These are phyloP conservation scores for Schizosaccharomyces osmophilus DNA, from an alignment of 805 yeast species.

Conservation along the genomic window DNA sequence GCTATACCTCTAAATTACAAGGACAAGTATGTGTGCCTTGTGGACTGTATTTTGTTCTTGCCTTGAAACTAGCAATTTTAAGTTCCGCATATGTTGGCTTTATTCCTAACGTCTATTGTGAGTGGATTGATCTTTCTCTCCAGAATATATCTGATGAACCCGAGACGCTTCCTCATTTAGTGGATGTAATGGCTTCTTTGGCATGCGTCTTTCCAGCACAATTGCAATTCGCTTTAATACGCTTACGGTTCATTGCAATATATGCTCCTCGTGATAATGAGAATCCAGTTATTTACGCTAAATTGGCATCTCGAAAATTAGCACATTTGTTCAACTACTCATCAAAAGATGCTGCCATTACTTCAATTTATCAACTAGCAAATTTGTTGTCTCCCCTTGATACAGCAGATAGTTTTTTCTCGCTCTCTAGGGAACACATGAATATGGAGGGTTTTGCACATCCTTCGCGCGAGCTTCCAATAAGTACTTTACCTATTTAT, in stretches of 20 bases:
- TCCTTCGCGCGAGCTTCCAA: constrained; percentile 4
- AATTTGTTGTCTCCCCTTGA: constrained; percentile 30
- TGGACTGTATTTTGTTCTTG: not conserved
- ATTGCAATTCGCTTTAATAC: not conserved
- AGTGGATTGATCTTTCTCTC: not conserved
- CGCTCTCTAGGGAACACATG: not conserved
- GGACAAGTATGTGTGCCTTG: not conserved
- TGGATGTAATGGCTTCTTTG: not conserved
- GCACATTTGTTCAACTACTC: not conserved
- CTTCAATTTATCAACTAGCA: constrained; percentile 61
- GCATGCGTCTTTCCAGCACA: not conserved
- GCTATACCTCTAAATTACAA: not conserved
- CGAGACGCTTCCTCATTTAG: not conserved
- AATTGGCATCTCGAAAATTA: not conserved
- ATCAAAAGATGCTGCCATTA: constrained; percentile 60
- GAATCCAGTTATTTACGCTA: not conserved
- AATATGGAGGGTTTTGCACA: not conserved
- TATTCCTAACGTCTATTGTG: not conserved
- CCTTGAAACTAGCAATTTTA: not conserved
- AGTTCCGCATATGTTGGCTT: not conserved
- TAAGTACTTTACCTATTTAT: constrained; percentile 17
- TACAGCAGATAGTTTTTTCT: constrained; percentile 1
- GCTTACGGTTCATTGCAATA: not conserved
- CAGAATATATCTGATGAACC: not conserved
- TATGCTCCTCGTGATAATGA: not conserved